Conservation (phyloP, 169 alveolate genomes). For the Plasmodium relictum region DNA sequence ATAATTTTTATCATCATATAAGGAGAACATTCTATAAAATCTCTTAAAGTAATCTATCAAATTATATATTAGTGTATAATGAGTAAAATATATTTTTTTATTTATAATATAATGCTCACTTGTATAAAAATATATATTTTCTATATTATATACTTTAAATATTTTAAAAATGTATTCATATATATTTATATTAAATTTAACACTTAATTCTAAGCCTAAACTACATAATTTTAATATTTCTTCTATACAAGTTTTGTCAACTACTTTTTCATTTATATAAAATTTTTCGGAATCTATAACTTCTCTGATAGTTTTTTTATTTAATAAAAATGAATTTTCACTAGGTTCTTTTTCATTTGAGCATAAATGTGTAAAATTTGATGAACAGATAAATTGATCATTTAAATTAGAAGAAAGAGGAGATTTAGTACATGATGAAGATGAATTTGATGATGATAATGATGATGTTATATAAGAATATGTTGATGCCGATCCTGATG, state of each 20-base stretch:
- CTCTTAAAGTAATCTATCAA: conserved; percentile 14
- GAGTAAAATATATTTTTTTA: conserved; percentile 29
- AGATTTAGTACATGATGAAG: no score
- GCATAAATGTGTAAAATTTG: neutral
- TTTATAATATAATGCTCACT: conserved; percentile 33
- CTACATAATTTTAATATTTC: conserved; percentile 31
- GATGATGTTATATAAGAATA: no score
- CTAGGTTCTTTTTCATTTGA: neutral
- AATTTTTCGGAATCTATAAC: no score
- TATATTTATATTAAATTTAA: conserved; percentile 24
- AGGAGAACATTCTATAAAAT: conserved; percentile 24
- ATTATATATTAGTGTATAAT: conserved; percentile 16
- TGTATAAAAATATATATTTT: conserved; percentile 34
- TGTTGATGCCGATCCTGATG: neutral
- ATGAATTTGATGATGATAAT: no score
- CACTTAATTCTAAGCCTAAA: conserved; percentile 33
- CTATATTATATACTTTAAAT: conserved; percentile 16
- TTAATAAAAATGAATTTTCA: no score
- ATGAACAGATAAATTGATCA: no score
- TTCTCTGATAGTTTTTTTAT: no score
- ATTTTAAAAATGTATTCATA: conserved; percentile 36
- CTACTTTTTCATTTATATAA: neutral
- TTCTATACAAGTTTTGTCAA: neutral
- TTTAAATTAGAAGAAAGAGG: no score
- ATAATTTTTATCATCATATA: conserved; percentile 39